Evolutionary conservation across 345 rosid genomes (phyloP), one percentile per base, ranked within the genome.

Genomic region (Garcia nutans): DNA sequence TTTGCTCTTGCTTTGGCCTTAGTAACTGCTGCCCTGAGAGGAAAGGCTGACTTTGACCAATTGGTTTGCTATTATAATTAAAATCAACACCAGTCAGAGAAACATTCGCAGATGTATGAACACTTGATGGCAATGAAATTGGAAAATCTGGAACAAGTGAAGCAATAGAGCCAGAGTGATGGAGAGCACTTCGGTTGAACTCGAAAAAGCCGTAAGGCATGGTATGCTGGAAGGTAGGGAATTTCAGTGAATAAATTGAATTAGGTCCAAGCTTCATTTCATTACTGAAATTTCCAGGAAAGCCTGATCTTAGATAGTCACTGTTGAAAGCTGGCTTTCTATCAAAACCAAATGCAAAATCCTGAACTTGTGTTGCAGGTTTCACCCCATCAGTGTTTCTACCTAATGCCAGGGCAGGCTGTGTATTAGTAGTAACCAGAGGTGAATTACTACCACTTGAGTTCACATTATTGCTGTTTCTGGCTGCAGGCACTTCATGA

Each of bases 401-500:
- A 62, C 85, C 75, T 57, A 84, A 24, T 26, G 82, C 47, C 31
- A 78, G 76, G 57, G 81, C 49, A 26, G 79, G 61, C 62, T 82
- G 90, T 41, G 77, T 20, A 56, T 74, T 74, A 59, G 81, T 75
- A 17, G 76, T 10, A 31, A 76, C 74, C 65, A 85, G 85, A 73
- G 78, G 68, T 47, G 80, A 68, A 16, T 75, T 69, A 1, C 75
- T 70, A 63, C 78, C 72, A 15, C 82, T 81, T 56, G 84, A 79
- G 44, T 83, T 84, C 2, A 84, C 82, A 71, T 83, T 86, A 55
- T 73, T 88, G 82, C 89, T 90, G 83, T 84, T 96, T 47, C 94
- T 90, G 42, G 99, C 93, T 66, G 94, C 90, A 20, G 94, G 94
- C 55, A 88, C 87, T 74, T 85, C 92, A 78, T 90, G 92, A 72